A percentile compares a stretch with the other conserved stretches of the same genome.
These are phyloP conservation scores for Elaeis guineensis DNA, from an alignment of 176 grass and related monocot species.

Conservation along the genomic window DNA sequence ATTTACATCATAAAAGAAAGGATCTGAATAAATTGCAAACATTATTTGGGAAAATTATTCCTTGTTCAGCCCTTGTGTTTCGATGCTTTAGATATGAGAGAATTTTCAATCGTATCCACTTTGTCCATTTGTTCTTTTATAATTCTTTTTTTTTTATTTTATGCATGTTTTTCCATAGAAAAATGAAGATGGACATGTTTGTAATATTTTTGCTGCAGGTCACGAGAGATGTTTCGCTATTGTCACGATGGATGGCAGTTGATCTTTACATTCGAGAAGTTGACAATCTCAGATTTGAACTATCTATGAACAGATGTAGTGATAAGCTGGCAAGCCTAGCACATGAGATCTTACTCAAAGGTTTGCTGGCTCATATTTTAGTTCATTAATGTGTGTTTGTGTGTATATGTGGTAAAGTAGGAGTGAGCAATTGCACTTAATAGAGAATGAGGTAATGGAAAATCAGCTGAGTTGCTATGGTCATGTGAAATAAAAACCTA, in stretches of 20 bases:
- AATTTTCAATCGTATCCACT: no score
- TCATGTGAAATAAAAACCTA: no score
- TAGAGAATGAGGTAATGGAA: neutral
- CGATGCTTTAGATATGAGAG: no score
- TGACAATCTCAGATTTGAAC: slow-evolving; percentile 85
- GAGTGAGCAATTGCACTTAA: no score
- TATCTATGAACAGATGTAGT: slow-evolving; percentile 74
- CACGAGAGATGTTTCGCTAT: slow-evolving; percentile 73
- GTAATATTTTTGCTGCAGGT: slow-evolving; percentile 39
- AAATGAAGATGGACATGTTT: slow-evolving; percentile 9
- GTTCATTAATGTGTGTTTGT: neutral
- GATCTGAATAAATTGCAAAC: no score
- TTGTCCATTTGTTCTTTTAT: no score
- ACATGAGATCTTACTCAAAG: slow-evolving; percentile 70
- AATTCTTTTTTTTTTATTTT: no score
- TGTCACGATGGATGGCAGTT: slow-evolving; percentile 91
- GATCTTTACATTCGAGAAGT: slow-evolving; percentile 80
- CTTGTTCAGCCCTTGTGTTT: no score
- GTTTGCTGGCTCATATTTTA: slow-evolving; percentile 9
- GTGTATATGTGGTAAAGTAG: neutral
- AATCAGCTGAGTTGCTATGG: neutral
- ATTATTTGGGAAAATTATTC: no score
- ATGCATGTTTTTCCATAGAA: no score
- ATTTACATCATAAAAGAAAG: no score
- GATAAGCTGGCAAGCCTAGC: slow-evolving; percentile 59